Percentiles rank a stretch among this genome's conserved stretches.
Evolutionary conservation across 192 early-diverging fungal genomes (phyloP).

Genomic region (Coemansia pectinata): DNA sequence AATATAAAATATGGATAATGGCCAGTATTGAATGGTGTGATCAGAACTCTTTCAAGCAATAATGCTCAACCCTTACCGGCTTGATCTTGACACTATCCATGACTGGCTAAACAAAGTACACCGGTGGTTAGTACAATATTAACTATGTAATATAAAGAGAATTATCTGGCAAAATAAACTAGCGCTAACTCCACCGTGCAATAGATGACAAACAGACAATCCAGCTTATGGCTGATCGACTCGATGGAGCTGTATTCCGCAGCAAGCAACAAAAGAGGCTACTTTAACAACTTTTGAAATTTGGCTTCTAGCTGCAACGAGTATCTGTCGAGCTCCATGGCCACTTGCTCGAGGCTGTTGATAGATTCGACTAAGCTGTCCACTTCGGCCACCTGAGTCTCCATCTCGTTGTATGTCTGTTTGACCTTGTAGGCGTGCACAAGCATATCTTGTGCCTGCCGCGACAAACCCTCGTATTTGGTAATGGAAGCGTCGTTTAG

Average conservation of each 20-base stretch:
- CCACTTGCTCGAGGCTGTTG: constrained; percentile 37
- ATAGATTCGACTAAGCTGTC: constrained; percentile 36
- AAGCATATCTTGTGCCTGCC: constrained; percentile 55
- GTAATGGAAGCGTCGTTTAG: constrained; percentile 51
- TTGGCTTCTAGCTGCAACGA: constrained; percentile 46
- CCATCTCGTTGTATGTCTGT: constrained; percentile 53
- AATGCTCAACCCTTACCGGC: background rate
- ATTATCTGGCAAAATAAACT: background rate
- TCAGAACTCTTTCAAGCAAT: background rate
- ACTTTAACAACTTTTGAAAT: constrained; percentile 42
- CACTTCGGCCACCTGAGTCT: constrained; percentile 39
- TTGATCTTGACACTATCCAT: constrained; percentile 21
- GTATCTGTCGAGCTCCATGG: constrained; percentile 44
- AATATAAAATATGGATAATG: background rate
- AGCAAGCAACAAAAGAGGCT: background rate
- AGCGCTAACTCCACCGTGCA: background rate
- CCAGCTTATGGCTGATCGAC: constrained; percentile 3
- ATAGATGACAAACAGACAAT: background rate
- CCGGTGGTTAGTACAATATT: background rate
- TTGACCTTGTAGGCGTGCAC: constrained; percentile 54
- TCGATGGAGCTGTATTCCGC: background rate
- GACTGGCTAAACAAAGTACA: background rate
- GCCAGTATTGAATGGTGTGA: too few species aligned
- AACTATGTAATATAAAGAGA: background rate
- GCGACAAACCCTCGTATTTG: constrained; percentile 51